Evolutionary conservation across 2,329 filamentous ascomycete species (phyloP), one percentile per base, ranked within the genome.

Genomic region (Epichloe gansuensis): DNA sequence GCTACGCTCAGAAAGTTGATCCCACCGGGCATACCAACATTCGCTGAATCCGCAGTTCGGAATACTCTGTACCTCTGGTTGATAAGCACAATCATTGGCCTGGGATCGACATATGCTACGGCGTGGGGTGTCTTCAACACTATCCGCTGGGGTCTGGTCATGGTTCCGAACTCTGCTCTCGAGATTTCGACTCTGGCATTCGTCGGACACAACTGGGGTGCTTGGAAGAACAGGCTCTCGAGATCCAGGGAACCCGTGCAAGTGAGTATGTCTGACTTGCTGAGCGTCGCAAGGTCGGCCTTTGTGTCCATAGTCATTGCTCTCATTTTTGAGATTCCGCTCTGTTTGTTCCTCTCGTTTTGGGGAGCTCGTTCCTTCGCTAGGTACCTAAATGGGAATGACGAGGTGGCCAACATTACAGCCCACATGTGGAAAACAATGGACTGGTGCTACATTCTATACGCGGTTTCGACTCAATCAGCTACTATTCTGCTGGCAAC

Each of bases 91-190:
- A 84, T 89, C 17, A 74, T 88, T 0, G 67, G 74, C 0, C 70
- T 88, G 53, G 82, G 83, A 0, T 65, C 69, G 0, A 74, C 78
- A 6, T 88, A 88, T 62, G 80, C 82, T 0, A 87, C 83, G 0
- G 82, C 84, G 0, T 89, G 83, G 84, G 80, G 82, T 2, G 71
- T 87, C 9, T 89, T 89, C 68, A 84, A 77, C 51, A 87, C 82
- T 0, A 87, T 88, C 42, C 74, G 83, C 13, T 87, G 84, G 84
- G 84, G 84, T 0, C 68, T 88, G 1, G 69, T 88, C 34, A 89
- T 88, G 84, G 82, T 87, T 0, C 84, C 84, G 0, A 80, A 88
- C 0, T 76, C 80, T 54, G 74, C 82, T 0, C 68, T 87, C 0
- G 82, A 89, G 63, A 78, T 78, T 2, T 83, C 83, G 0, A 73